phyloP scores from a whole-genome alignment of 768 basidiomycete genomes.

The Chalciporus piperatus region DNA sequence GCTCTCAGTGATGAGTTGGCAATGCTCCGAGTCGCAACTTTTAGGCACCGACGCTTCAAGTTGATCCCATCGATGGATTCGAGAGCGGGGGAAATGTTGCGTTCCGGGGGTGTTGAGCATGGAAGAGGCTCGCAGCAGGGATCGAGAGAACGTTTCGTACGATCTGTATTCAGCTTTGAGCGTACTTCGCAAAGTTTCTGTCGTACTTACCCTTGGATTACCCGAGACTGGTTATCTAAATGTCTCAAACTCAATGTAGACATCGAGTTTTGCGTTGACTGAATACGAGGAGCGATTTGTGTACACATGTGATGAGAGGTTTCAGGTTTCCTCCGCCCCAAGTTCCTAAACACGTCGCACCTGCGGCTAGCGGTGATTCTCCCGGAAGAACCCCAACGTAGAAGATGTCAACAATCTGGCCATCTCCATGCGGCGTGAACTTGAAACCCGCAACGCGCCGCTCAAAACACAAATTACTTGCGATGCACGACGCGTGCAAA shows the following conservation, averaged over 20 bases:
- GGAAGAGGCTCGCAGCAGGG: not conserved
- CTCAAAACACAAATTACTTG: no score
- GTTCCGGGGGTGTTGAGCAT: conserved; percentile 2
- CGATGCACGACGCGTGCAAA: not conserved
- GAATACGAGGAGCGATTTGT: no score
- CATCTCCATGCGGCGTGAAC: no score
- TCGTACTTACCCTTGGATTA: no score
- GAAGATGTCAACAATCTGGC: not conserved
- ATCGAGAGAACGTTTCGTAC: not conserved
- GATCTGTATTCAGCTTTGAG: conserved; percentile 5
- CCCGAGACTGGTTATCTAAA: no score
- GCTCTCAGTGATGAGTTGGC: conserved; percentile 10
- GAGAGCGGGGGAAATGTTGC: not conserved
- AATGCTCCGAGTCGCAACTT: conserved; percentile 6
- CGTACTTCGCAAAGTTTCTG: conserved; percentile 6
- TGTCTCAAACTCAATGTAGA: no score
- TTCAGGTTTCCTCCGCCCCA: no score
- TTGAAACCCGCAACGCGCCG: no score
- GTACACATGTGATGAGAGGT: no score
- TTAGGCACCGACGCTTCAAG: conserved; percentile 9
- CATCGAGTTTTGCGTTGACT: no score
- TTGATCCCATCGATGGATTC: conserved; percentile 15
- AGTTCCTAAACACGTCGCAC: no score
- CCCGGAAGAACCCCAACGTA: not conserved
- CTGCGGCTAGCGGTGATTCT: not conserved